Conservation (phyloP, 768 basidiomycete genomes). For the Leucocoprinus sp. region DNA sequence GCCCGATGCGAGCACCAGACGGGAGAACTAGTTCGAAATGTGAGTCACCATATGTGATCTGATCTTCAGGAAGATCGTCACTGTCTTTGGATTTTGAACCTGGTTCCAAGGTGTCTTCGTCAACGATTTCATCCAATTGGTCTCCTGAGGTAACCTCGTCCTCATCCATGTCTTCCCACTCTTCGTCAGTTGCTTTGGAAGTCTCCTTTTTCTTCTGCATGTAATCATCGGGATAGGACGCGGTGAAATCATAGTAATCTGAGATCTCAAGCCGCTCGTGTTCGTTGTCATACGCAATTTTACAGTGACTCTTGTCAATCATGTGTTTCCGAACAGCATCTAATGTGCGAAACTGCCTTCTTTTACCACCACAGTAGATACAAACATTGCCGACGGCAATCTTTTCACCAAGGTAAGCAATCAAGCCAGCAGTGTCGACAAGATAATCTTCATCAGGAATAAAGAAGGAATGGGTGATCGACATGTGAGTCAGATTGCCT, state of each 20-base stretch:
- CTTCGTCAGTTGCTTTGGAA: slow-evolving; percentile 33
- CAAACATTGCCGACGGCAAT: slow-evolving; percentile 90
- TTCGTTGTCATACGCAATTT: slow-evolving; percentile 83
- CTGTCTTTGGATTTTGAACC: slow-evolving; percentile 18
- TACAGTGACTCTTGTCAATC: slow-evolving; percentile 94
- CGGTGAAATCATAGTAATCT: slow-evolving; percentile 88
- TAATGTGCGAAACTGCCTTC: slow-evolving; percentile 73
- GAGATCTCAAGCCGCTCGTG: slow-evolving; percentile 78
- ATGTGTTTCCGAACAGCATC: slow-evolving; percentile 94
- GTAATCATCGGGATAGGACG: slow-evolving; percentile 59
- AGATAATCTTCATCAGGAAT: slow-evolving; percentile 91
- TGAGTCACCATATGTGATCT: slow-evolving; percentile 72
- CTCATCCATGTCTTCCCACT: slow-evolving; percentile 35
- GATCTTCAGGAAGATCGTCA: slow-evolving; percentile 37
- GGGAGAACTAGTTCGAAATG: slow-evolving; percentile 86
- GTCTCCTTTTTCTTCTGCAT: slow-evolving; percentile 26
- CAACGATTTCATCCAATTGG: slow-evolving; percentile 32
- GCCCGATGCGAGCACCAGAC: slow-evolving; percentile 87
- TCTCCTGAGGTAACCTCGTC: slow-evolving; percentile 35
- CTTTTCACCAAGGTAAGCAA: slow-evolving; percentile 86
- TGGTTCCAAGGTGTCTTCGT: slow-evolving; percentile 16
- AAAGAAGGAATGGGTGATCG: slow-evolving; percentile 83
- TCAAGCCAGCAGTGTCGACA: slow-evolving; percentile 71
- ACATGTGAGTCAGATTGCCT: slow-evolving; percentile 83
- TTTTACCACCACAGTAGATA: slow-evolving; percentile 79